Evolutionary conservation across 148 eudicot species (phyloP).

Genomic region (Talinum fruticosum): DNA sequence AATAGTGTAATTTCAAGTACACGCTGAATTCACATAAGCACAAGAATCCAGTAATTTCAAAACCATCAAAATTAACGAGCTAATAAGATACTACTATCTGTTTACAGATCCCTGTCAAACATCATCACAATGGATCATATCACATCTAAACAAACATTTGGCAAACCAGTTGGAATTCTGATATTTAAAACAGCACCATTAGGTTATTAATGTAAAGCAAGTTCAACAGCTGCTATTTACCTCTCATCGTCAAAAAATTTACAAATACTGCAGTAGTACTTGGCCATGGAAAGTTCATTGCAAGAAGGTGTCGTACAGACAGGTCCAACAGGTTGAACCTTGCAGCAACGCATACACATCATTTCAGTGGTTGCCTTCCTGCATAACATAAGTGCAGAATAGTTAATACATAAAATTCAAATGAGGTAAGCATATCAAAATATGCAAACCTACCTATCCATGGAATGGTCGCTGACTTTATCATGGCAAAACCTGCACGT

Average conservation of each 20-base stretch:
- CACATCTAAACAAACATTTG: neutral
- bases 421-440: neutral
- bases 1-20: neutral
- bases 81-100: neutral
- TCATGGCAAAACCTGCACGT: slow-evolving; percentile 94
- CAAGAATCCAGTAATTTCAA: neutral
- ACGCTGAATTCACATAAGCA: neutral
- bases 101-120: neutral
- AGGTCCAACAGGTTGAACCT: slow-evolving; percentile 87
- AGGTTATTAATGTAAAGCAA: neutral
- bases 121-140: neutral
- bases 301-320: slow-evolving; percentile 78
- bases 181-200: neutral
- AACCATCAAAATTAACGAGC: neutral
- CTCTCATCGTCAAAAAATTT: slow-evolving; percentile 96
- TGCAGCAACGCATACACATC: slow-evolving; percentile 94
- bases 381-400: slow-evolving; percentile 19
- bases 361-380: slow-evolving; percentile 94
- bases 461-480: slow-evolving; percentile 94
- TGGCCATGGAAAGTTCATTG: slow-evolving; percentile 72
- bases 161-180: neutral
- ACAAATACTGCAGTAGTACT: slow-evolving; percentile 84
- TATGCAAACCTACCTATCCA: slow-evolving; percentile 73
- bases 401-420: slow-evolving; percentile 4
- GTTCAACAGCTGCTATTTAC: slow-evolving; percentile 32